Conservation (phyloP, 768 basidiomycete genomes). For the Suillus plorans region DNA sequence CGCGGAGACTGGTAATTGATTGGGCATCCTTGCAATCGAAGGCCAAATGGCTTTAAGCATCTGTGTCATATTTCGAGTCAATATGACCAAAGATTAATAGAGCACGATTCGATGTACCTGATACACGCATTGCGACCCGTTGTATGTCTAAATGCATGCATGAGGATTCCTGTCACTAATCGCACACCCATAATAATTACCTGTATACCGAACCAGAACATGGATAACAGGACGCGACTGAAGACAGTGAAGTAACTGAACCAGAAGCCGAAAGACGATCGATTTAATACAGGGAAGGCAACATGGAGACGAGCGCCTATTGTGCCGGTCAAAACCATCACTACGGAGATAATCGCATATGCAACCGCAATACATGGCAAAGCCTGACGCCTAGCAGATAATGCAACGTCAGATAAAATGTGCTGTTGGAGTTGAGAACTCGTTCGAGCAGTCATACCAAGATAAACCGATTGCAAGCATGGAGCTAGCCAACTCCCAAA, state of each 20-base stretch:
- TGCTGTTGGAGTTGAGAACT: neutral
- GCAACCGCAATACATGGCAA: slow-evolving; percentile 69
- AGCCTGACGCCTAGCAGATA: slow-evolving; percentile 58
- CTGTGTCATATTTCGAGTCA: slow-evolving; percentile 12
- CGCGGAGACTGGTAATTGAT: slow-evolving; percentile 54
- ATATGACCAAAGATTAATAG: neutral
- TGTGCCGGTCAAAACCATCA: slow-evolving; percentile 79
- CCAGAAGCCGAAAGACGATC: slow-evolving; percentile 89
- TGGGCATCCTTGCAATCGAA: slow-evolving; percentile 60
- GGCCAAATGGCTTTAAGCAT: slow-evolving; percentile 89
- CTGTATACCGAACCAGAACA: slow-evolving; percentile 86
- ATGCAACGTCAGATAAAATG: neutral
- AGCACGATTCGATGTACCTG: slow-evolving; percentile 36
- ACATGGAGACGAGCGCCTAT: slow-evolving; percentile 79
- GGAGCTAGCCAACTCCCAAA: slow-evolving; percentile 54
- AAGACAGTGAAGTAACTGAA: slow-evolving; percentile 85
- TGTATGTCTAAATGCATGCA: slow-evolving; percentile 40
- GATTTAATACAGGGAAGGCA: slow-evolving; percentile 71
- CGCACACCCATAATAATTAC: slow-evolving; percentile 25
- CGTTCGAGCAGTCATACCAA: slow-evolving; percentile 41
- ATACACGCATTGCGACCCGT: slow-evolving; percentile 71
- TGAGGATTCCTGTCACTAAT: neutral
- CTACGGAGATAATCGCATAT: slow-evolving; percentile 68
- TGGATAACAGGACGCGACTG: slow-evolving; percentile 70
- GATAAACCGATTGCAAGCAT: slow-evolving; percentile 78